These are phyloP conservation scores for Colletotrichum higginsianum DNA, from an alignment of 2,329 filamentous ascomycete species.

Conservation along the genomic window DNA sequence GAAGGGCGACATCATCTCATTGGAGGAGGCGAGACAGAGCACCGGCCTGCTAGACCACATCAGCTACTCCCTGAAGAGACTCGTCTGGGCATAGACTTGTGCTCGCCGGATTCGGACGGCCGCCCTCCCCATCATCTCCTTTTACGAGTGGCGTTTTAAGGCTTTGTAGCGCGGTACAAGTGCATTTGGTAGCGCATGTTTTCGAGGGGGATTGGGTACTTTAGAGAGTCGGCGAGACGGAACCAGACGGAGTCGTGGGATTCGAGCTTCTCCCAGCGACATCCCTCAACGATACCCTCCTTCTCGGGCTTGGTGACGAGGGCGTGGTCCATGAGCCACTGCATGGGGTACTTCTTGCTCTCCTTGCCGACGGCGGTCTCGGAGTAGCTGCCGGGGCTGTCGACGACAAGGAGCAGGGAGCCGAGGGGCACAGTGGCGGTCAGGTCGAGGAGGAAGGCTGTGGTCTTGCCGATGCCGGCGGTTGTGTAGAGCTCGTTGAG, in stretches of 20 bases:
- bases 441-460: slow-evolving; percentile 79
- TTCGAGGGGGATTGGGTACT: slow-evolving; percentile 89
- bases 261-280: slow-evolving; percentile 81
- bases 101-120: not conserved
- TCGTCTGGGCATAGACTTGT: slow-evolving; percentile 81
- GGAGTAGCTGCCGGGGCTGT: slow-evolving; percentile 95
- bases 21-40: slow-evolving; percentile 87
- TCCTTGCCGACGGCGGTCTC: slow-evolving; percentile 79
- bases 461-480: slow-evolving; percentile 80
- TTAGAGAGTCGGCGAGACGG: slow-evolving; percentile 75
- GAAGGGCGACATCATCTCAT: slow-evolving; percentile 81
- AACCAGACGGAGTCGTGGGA: slow-evolving; percentile 90
- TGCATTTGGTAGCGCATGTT: slow-evolving; percentile 97
- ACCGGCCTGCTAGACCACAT: slow-evolving; percentile 90
- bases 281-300: slow-evolving; percentile 48
- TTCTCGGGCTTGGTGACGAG: slow-evolving; percentile 65
- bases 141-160: slow-evolving; percentile 7
- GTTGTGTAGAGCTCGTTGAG: slow-evolving; percentile 93
- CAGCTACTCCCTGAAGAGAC: slow-evolving; percentile 91
- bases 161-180: slow-evolving; percentile 70
- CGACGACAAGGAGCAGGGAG: slow-evolving; percentile 85
- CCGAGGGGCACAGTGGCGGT: slow-evolving; percentile 71
- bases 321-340: slow-evolving; percentile 90
- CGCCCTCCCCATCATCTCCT: slow-evolving; percentile 4
- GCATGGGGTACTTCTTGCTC: slow-evolving; percentile 86